Evolutionary conservation across 768 basidiomycete species (phyloP).

Genomic region (Rhodosporidiobolus sp.): DNA sequence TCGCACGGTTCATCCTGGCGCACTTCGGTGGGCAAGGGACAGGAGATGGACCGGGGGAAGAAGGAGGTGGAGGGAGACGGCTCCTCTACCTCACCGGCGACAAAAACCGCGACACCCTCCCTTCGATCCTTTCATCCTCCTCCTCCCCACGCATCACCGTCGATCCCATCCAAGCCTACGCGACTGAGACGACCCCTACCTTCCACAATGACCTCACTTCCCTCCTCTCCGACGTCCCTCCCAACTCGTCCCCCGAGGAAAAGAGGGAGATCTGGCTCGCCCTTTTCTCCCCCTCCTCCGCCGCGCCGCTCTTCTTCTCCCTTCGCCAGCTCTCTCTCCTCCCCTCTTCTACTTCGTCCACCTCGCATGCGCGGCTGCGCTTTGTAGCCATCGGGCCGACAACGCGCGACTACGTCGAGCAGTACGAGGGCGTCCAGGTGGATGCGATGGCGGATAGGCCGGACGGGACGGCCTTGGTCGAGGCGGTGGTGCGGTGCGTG

Average conservation of each 20-base stretch:
- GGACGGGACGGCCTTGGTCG: background rate
- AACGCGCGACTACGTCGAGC: background rate
- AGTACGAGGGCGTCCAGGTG: background rate
- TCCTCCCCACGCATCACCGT: slow-evolving; percentile 51
- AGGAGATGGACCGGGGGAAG: background rate
- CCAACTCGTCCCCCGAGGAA: background rate
- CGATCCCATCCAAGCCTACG: slow-evolving; percentile 64
- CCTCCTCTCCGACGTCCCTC: too few species aligned
- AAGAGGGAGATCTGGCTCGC: slow-evolving; percentile 28
- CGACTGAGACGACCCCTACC: slow-evolving; percentile 50
- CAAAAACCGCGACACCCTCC: slow-evolving; percentile 73
- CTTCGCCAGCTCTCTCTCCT: too few species aligned
- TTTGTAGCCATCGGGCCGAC: slow-evolving; percentile 11
- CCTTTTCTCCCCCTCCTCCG: slow-evolving; percentile 38
- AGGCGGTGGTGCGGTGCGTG: too few species aligned
- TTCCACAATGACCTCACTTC: too few species aligned
- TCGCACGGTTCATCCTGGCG: slow-evolving; percentile 44
- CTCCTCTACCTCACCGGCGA: slow-evolving; percentile 80
- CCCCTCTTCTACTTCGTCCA: too few species aligned
- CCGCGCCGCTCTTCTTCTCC: background rate
- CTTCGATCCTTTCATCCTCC: slow-evolving; percentile 55
- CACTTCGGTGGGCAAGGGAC: slow-evolving; percentile 58
- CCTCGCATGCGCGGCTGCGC: too few species aligned
- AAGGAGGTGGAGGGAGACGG: slow-evolving; percentile 34
- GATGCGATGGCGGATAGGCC: background rate